Evolutionary conservation across 306 rosid genomes (phyloP), one percentile per base, ranked within the genome.

Genomic region (Comarum palustre): DNA sequence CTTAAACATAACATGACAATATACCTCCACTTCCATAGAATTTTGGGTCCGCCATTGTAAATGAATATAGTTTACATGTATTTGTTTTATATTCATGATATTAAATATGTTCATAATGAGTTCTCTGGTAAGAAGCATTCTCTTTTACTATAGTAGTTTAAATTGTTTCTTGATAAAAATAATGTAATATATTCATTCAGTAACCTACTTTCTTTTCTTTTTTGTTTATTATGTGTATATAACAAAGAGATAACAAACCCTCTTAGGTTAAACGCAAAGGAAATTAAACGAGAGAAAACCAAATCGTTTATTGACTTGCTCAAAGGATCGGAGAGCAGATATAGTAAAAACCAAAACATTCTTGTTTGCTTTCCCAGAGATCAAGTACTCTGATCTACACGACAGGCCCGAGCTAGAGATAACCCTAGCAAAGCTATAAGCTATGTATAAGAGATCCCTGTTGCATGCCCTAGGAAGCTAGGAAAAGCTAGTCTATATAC

Each of bases 281-380:
- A 50, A 43, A 51, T 6, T 7, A 24, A 57, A 51, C 58, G 27
- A 51, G 58, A 51, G 58, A 51, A 51, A 51, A 51, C 58, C 58
- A 20, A 51, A 27, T 8, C 12, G 8, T 3, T n/a, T 3, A 51
- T n/a, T n/a, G 58, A 51, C 27, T 51, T 51, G 13, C 12, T 51
- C 58, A 8, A 24, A 42, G 43, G 45, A 41, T 41, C 13, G 45
- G 6, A 8, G 12, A 25, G 67, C 48, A 78, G 80, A 77, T 77
- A 77, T 77, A 77, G 84, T 82, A 76, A 63, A 81, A 84, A 82
- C 86, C 82, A 86, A 87, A 88, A 85, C 94, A 87, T 88, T 90
- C 90, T 86, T 84, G 94, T 88, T 85, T 84, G 87, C 73, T 80
- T 79, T 83, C 78, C 83, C 61, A 47, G 78, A 17, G 64, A 32